Evolutionary conservation across 495 filamentous ascomycete species (phyloP), one percentile per base, ranked within the genome.

Genomic region (Cenococcum geophilum): DNA sequence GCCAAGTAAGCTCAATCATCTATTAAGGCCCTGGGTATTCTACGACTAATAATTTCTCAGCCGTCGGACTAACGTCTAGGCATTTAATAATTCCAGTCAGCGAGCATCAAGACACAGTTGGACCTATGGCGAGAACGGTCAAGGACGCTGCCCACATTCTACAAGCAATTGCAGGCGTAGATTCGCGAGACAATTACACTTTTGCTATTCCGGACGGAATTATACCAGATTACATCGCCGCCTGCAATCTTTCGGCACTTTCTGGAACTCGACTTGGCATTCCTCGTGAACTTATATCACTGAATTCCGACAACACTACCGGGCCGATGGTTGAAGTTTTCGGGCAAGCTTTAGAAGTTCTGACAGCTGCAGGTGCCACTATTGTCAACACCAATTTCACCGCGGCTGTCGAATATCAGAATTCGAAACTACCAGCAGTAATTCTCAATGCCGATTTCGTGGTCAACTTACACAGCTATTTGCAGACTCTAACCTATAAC

Each of bases 111-210:
- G 86, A 88, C 64, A 87, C 84, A 0, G 74, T 86, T 25, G 86
- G 85, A 0, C 83, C 85, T 0, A 81, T 88, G 76, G 79, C 84
- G 12, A 71, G 82, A 16, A 83, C 78, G 0, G 85, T 89, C 59
- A 82, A 79, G 63, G 86, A 89, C 65, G 85, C 85, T 0, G 85
- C 86, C 0, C 79, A 82, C 57, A n/a, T 87, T 4, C 77, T 89
- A 22, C 76, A 82, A 65, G 81, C 78, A 18, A 86, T 88, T 42
- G 83, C 80, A 0, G 83, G 84, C 0, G 60, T 65, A 23, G 83
- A 86, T 65, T 22, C 62, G 11, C 45, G 70, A 45, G 77, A 78
- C 69, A 82, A 82, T 62, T 82, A 81, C 70, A 83, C 81, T 0
- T 73, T 73, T 36, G 77, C 78, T n/a, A 76, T 75, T 50, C 80